Evolutionary conservation across 495 filamentous ascomycete genomes (phyloP), one percentile per base, ranked within the genome.

Genomic region (Penicillium goetzii): DNA sequence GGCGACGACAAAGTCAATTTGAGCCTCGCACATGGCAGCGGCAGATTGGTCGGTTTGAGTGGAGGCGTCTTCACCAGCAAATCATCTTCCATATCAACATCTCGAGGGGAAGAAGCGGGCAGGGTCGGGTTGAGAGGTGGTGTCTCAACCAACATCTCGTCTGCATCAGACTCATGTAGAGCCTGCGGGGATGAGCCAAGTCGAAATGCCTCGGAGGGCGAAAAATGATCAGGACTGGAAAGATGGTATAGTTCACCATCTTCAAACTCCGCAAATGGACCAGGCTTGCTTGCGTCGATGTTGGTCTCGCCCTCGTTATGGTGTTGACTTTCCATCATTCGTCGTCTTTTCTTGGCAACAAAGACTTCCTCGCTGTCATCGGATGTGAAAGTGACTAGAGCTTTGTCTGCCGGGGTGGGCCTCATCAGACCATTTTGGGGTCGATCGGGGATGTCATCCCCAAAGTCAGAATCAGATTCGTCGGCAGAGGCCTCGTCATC

Each of bases 41-140:
- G 17, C 11, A 21, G 8, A 36, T 36, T 17, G 19, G 36, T 26
- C 38, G 49, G 59, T 7, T 61, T 51, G 9, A 61, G 38, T 0
- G 50, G 34, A 30, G 49, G 59, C 8, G 36, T 61, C 17, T 32
- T 21, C 17, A 55, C 30, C 17, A 38, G 34, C 11, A 61, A 30
- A 41, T 55, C 30, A 4, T 54, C 34, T 9, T 41, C 49, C 50
- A 56, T 45, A 23, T 61, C 36, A 57, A 23, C 32, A 9, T 61
- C n/a, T 23, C 58, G 55, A 17, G 50, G 50, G 10, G 23, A 53
- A n/a, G 30, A 34, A 19, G 26, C 40, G 32, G 50, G 12, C 36
- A 54, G 54, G 32, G 60, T 64, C 14, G 73, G 74, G 61, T 75
- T 78, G 9, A 76, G 51, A 26, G 71, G 72, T 17, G 72, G 69